phyloP scores from a whole-genome alignment of 2,329 filamentous ascomycete species.

The Claviceps arundinis region DNA sequence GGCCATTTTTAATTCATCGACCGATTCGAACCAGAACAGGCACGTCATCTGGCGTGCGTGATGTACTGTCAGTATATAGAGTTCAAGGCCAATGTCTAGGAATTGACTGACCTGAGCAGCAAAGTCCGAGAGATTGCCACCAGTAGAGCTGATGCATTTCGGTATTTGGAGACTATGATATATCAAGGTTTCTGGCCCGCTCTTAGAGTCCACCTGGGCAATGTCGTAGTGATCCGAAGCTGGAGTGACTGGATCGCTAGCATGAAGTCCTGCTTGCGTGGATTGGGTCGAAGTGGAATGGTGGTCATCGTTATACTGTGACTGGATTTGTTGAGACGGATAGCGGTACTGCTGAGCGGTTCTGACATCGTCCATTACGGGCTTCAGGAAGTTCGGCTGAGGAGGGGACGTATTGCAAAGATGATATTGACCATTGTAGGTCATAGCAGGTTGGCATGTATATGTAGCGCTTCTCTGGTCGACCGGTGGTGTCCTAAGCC shows the following conservation, averaged over 20 bases:
- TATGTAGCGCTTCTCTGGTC: conserved; percentile 43
- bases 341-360: conserved; percentile 20
- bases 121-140: conserved; percentile 69
- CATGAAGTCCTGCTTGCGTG: conserved; percentile 16
- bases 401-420: conserved; percentile 23
- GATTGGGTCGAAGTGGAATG: background rate
- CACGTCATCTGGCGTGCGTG: conserved; percentile 60
- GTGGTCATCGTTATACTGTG: background rate
- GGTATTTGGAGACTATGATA: conserved; percentile 58
- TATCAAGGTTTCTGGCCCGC: conserved; percentile 33
- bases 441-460: conserved; percentile 34
- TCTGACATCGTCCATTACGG: conserved; percentile 20
- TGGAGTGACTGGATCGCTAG: conserved; percentile 26
- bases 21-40: conserved; percentile 93
- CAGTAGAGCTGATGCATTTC: conserved; percentile 58
- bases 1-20: conserved; percentile 62
- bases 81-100: background rate
- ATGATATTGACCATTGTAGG: conserved; percentile 33
- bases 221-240: conserved; percentile 15
- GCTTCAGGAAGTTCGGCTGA: conserved; percentile 20
- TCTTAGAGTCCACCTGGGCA: conserved; percentile 19
- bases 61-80: background rate
- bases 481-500: conserved; percentile 36
- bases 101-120: conserved; percentile 56
- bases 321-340: conserved; percentile 14